Evolutionary conservation across 2,329 filamentous ascomycete genomes (phyloP).

Genomic region (Pseudogymnoascus sp.): DNA sequence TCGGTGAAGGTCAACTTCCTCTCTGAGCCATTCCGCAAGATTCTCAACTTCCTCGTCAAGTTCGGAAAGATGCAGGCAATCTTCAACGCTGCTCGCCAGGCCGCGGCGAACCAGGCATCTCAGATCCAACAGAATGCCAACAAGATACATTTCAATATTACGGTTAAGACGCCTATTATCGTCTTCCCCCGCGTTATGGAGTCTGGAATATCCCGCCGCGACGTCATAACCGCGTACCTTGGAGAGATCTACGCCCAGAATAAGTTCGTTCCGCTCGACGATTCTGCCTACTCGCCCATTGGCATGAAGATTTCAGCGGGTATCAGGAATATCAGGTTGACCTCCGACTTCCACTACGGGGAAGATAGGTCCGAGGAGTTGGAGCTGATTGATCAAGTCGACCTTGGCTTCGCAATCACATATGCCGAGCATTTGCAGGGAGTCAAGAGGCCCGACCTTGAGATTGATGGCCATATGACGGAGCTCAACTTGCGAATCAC

Average conservation of each 20-base stretch:
- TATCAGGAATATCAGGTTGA: constrained; percentile 85
- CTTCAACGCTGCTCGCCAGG: constrained; percentile 93
- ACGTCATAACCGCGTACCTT: constrained; percentile 84
- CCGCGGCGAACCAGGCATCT: constrained; percentile 85
- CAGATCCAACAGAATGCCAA: constrained; percentile 86
- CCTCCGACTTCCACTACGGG: constrained; percentile 78
- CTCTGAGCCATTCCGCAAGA: constrained; percentile 95
- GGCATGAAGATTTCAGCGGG: constrained; percentile 88
- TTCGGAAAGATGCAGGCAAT: constrained; percentile 99
- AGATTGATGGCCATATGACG: constrained; percentile 87
- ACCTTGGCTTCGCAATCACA: constrained; percentile 85
- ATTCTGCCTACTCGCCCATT: constrained; percentile 62
- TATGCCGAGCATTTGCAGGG: constrained; percentile 80
- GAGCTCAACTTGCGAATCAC: constrained; percentile 86
- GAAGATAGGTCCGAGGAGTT: constrained; percentile 71
- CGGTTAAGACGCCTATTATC: constrained; percentile 91
- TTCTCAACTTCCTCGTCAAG: constrained; percentile 95
- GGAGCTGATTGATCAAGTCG: constrained; percentile 95
- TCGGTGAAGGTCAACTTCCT: constrained; percentile 97
- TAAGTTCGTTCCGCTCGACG: constrained; percentile 77
- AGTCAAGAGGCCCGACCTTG: constrained; percentile 76
- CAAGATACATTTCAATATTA: constrained; percentile 87
- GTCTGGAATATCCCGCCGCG: constrained; percentile 62
- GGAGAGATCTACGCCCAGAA: constrained; percentile 98
- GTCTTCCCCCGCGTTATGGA: constrained; percentile 79